phyloP scores from a whole-genome alignment of 139 green algal genomes.

The Pycnococcus provasolii region DNA sequence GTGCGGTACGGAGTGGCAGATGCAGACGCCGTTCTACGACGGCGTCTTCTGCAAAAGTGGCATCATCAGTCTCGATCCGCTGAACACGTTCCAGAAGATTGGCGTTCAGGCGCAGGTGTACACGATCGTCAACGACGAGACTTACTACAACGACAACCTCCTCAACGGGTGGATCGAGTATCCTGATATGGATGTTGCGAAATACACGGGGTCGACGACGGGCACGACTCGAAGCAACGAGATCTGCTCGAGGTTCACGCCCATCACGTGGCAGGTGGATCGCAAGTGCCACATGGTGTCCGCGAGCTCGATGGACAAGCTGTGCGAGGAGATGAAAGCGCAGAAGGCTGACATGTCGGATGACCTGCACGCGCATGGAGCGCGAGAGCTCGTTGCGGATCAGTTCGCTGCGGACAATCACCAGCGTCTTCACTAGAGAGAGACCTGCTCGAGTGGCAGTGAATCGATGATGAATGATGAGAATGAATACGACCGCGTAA shows the following conservation, averaged over 20 bases:
- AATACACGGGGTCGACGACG: conserved; percentile 23
- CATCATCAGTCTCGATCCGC: not conserved
- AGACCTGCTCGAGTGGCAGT: too few species aligned
- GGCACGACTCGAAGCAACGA: conserved; percentile 20
- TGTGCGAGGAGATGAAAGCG: conserved; percentile 18
- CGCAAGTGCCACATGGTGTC: conserved; percentile 18
- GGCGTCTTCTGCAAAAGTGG: conserved; percentile 17
- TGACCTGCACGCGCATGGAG: conserved; percentile 18
- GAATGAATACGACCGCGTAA: too few species aligned
- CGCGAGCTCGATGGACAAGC: conserved; percentile 18
- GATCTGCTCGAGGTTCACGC: conserved; percentile 14
- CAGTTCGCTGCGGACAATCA: conserved; percentile 16
- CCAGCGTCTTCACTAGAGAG: too few species aligned
- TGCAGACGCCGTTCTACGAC: conserved; percentile 19
- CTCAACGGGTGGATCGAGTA: conserved; percentile 18
- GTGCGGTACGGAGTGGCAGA: conserved; percentile 4
- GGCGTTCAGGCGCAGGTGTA: conserved; percentile 23
- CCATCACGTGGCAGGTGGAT: conserved; percentile 24
- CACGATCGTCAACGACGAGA: conserved; percentile 26
- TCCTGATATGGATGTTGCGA: not conserved
- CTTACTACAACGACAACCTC: conserved; percentile 24
- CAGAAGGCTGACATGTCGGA: conserved; percentile 16
- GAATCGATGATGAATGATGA: too few species aligned
- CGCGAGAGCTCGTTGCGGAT: not conserved
- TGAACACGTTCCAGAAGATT: conserved; percentile 4